Evolutionary conservation across 2,329 filamentous ascomycete genomes (phyloP), one percentile per base, ranked within the genome.

Genomic region (Cercospora sp.): DNA sequence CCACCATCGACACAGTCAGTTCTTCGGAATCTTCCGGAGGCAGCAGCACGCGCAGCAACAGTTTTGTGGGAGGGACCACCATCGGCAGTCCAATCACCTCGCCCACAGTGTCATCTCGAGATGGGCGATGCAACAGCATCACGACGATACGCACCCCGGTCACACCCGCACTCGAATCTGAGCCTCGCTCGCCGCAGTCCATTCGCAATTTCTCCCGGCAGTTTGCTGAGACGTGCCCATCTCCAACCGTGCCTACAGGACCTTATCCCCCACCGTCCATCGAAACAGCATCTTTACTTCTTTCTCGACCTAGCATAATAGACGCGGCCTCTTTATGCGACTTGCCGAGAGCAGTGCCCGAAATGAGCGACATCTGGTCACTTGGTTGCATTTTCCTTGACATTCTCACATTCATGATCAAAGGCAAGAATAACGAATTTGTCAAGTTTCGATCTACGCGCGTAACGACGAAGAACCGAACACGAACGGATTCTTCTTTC

Each of bases 311-410:
- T 75, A 78, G 73, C 36, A 82, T 78, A 31, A 71, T 84, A 1
- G 82, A 83, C 10, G 76, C 76, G 55, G 79, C 79, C 13, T 79
- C 81, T 36, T 74, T 85, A 36, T 79, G 78, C 23, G 79, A 83
- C 51, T 73, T 85, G 20, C 77, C 75, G 6, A 60, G 63, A 26
- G 69, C 75, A 28, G 71, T 64, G 9, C 73, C 71, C 76, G 68
- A 83, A 81, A 74, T 79, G 68, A 87, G 89, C 55, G 91, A 93
- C 75, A 82, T 93, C 20, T 94, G 91, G 79, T 91, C 90, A 3
- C 82, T 93, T 1, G 91, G 88, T 9, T 91, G 90, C 76, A 84
- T 93, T 62, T 90, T 90, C 68, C 82, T 93, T 16, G 91, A 94
- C 71, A 84, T 93, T 31, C 76, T 93, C 20, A 88, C 88, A 23